Base-by-base conservation (phyloP, 2,329 filamentous ascomycete genomes). In the Hymenoscyphus linearis region DNA sequence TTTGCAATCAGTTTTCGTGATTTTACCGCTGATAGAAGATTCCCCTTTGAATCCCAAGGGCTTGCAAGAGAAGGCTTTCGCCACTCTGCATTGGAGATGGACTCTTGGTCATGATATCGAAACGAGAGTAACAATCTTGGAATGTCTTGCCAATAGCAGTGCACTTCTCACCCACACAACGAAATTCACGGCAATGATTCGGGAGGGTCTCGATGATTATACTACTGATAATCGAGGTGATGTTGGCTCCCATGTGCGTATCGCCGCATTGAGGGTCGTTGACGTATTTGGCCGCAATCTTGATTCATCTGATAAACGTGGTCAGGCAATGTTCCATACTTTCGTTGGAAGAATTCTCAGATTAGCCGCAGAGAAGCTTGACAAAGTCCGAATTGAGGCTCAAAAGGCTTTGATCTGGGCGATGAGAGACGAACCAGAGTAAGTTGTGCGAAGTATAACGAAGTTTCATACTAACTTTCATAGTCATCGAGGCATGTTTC, bases 221-320 rank as follows among this genome's bases (percentile, higher is more conserved):
- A 96, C 91, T 0, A 93, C 91, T 3, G 93, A 91, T 66, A 87
- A 93, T 14, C 82, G 92, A 60, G 95, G 95, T 16, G 95, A 99
- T 70, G 83, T 98, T 55, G 95, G 95, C 4, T 96, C 93, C 0
- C 84, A 93, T 58, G 89, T 96, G 3, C 84, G 95, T 3, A 78
- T 93, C 4, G 88, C 93, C 73, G 93, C 91, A 26, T 81, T 97
- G 13, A 82, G 84, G 62, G 85, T 85, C 2, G 79, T 91, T 1
- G 85, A 82, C 76, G 36, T 73, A 72, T 6, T 76, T 76, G 44
- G 60, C 58, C 55, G 63, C 22, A 26, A 34, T n/a, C 12, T 56
- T 27, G 7, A 52, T 55, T 1, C 5, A n/a, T 16, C 22, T 50
- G 13, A 25, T 27, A 25, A 66, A 36, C 12, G 66, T 22, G 35